Conservation (phyloP, 2,329 filamentous ascomycete genomes). For the Nigrospora sphaerica region DNA sequence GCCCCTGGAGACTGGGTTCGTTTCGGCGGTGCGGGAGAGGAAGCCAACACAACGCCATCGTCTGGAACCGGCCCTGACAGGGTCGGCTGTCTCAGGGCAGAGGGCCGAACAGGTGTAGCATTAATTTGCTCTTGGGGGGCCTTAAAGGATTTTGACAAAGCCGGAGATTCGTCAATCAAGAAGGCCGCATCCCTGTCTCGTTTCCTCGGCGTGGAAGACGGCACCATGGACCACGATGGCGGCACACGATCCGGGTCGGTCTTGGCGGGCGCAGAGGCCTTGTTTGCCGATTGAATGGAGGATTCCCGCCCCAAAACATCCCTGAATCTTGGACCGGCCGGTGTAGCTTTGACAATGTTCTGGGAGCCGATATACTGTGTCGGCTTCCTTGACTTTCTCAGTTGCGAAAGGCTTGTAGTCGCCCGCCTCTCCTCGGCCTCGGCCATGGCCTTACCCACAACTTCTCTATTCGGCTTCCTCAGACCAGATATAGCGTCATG, state of each 20-base stretch:
- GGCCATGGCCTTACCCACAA: slow-evolving; percentile 59
- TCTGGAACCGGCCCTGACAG: slow-evolving; percentile 13
- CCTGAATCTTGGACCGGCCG: slow-evolving; percentile 46
- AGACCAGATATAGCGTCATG: slow-evolving; percentile 67
- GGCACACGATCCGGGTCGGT: slow-evolving; percentile 18
- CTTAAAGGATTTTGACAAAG: slow-evolving; percentile 15
- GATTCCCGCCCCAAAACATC: slow-evolving; percentile 30
- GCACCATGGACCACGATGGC: slow-evolving; percentile 30
- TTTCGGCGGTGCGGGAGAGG: slow-evolving; percentile 19
- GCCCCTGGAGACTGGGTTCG: slow-evolving; percentile 10
- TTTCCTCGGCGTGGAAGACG: slow-evolving; percentile 30
- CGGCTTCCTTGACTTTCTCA: slow-evolving; percentile 47
- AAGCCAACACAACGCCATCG: slow-evolving; percentile 18
- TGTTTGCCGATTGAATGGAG: slow-evolving; percentile 18
- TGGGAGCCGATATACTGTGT: slow-evolving; percentile 27
- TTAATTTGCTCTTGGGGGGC: slow-evolving; percentile 8
- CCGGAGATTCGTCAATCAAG: slow-evolving; percentile 19
- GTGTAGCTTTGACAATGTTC: slow-evolving; percentile 50
- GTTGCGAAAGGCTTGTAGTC: slow-evolving; percentile 34
- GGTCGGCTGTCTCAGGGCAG: slow-evolving; percentile 8
- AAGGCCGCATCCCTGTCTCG: slow-evolving; percentile 24
- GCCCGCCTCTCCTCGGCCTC: slow-evolving; percentile 60
- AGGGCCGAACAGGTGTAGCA: slow-evolving; percentile 15
- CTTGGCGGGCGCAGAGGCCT: not conserved
- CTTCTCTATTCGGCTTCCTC: slow-evolving; percentile 67